phyloP scores from a whole-genome alignment of 2,329 filamentous ascomycete genomes.

The Scedosporium aurantiacum region DNA sequence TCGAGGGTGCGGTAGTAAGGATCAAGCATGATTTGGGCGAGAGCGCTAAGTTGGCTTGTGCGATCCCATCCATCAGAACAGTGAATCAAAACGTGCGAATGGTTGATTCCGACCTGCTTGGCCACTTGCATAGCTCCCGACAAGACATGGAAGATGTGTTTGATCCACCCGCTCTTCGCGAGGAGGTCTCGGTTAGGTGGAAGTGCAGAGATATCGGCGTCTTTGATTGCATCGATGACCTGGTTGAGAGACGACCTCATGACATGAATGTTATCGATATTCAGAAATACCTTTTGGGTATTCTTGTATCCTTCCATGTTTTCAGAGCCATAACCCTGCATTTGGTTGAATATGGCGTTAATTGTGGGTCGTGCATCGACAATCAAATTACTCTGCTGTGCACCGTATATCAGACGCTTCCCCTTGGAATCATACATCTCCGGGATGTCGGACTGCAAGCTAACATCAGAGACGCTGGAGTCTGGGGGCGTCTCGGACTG shows the following conservation, averaged over 20 bases:
- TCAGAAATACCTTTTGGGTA: conserved; percentile 81
- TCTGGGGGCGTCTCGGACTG: conserved; percentile 8
- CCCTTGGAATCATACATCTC: conserved; percentile 50
- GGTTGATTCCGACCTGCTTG: conserved; percentile 77
- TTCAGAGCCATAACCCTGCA: conserved; percentile 84
- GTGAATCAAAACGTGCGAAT: conserved; percentile 92
- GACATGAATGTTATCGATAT: conserved; percentile 96
- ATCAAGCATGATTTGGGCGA: conserved; percentile 88
- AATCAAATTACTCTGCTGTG: conserved; percentile 87
- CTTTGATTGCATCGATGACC: conserved; percentile 79
- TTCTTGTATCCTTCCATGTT: conserved; percentile 97
- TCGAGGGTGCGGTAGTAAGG: conserved; percentile 91
- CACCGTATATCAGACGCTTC: conserved; percentile 67
- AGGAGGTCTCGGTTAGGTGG: conserved; percentile 74
- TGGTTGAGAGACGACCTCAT: conserved; percentile 87
- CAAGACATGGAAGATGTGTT: conserved; percentile 74
- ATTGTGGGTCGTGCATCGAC: conserved; percentile 90
- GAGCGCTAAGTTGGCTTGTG: conserved; percentile 83
- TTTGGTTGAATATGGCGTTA: conserved; percentile 91
- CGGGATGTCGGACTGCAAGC: conserved; percentile 38
- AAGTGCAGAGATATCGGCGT: conserved; percentile 76
- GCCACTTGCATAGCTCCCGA: conserved; percentile 79
- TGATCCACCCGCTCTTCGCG: conserved; percentile 78
- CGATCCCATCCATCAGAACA: conserved; percentile 98
- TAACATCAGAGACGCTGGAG: conserved; percentile 17